These are phyloP conservation scores for Oxytropis ochrocephala DNA, from an alignment of 306 rosid genomes.

Conservation along the genomic window DNA sequence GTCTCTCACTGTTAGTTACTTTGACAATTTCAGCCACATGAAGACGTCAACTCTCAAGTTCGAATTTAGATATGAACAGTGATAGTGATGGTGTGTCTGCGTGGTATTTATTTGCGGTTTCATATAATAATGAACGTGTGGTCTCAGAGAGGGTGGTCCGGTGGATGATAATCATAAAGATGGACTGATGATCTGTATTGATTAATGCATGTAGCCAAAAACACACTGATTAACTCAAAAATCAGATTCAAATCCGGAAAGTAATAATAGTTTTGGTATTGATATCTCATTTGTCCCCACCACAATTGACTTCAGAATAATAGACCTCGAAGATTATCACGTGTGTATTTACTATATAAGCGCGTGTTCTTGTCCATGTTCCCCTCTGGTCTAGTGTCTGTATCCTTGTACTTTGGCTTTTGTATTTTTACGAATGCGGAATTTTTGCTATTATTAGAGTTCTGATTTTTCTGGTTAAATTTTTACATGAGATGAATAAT, in stretches of 20 bases:
- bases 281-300: neutral
- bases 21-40: no score
- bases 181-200: neutral
- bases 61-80: no score
- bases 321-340: neutral
- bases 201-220: no score
- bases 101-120: no score
- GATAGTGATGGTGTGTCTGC: no score
- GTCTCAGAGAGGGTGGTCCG: neutral
- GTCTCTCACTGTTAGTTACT: no score
- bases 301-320: neutral
- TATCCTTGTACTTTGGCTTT: neutral
- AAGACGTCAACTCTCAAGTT: no score
- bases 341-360: neutral
- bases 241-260: no score
- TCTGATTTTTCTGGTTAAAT: neutral
- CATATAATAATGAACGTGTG: no score
- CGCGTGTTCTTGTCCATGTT: neutral
- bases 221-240: no score
- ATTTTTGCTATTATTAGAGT: neutral
- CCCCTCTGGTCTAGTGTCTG: neutral
- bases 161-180: neutral
- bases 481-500: no score
- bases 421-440: neutral
- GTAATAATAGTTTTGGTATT: no score